Evolutionary conservation across 1,139 yeast genomes (phyloP), one percentile per base, ranked within the genome.

Genomic region (Pichia cactophila): DNA sequence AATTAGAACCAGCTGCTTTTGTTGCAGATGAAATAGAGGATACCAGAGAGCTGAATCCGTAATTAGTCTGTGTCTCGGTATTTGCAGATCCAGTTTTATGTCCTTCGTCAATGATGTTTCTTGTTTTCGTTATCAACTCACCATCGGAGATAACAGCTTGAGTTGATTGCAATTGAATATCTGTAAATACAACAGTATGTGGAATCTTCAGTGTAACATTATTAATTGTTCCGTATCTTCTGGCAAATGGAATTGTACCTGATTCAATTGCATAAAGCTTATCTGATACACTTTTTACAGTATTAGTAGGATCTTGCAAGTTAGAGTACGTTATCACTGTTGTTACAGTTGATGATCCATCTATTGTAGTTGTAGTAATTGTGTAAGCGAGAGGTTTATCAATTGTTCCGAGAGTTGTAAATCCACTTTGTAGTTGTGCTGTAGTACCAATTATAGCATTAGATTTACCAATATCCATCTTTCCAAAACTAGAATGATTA

Each of bases 231-330:
- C 74, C 63, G 43, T 66, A 68, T 1, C 63, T 46, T 5, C 61
- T 58, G 0, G 83, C 83, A 56, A 69, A 75, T 33, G 83, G 83
- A 33, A 79, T 78, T 33, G 56, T 45, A 6, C 77, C 77, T 0
- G 78, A 70, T 9, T 52, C 44, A 9, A 78, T 61, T 3, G 54
- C 50, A 44, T 45, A 50, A n/a, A 35, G 41, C 16, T 42, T 23
- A 17, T 38, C 26, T 5, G 33, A 11, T 16, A 4, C 6, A 9
- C 23, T 16, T 9, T 16, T 14, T 8, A 5, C 20, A 16, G 23
- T 17, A 16, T 28, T n/a, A 14, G 20, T 41, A 17, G 38, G 41
- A 43, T 12, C 41, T 23, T 38, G n/a, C 23, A 23, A 38, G 17
- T 29, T 31, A 16, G 42, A 26, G 11, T 37, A 20, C 6, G 48